Conservation (phyloP, 208 protist genomes). For the Novymonas esmeraldas region DNA sequence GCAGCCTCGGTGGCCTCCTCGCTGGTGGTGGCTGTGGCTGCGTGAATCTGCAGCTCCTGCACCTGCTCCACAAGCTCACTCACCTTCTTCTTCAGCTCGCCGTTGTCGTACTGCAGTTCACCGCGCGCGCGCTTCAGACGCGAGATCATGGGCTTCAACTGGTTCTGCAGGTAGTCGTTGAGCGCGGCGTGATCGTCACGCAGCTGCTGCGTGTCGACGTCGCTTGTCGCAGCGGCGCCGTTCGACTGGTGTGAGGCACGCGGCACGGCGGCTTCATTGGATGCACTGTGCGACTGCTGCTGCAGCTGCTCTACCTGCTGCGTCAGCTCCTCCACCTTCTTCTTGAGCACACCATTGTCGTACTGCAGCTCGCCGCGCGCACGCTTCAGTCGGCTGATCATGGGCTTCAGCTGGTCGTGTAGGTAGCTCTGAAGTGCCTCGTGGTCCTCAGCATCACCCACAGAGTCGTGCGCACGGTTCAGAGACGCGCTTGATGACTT, state of each 20-base stretch:
- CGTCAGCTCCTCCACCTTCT: constrained; percentile 14
- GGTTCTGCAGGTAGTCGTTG: constrained; percentile 8
- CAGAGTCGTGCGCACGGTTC: not conserved
- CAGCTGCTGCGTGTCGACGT: not conserved
- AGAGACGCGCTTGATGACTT: constrained; percentile 2
- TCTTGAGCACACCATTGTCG: constrained; percentile 27
- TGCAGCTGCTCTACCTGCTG: constrained; percentile 16
- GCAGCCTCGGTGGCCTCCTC: not conserved
- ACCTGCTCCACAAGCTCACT: constrained; percentile 19
- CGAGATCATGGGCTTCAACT: constrained; percentile 23
- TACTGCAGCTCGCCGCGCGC: constrained; percentile 29
- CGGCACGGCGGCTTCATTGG: too few species aligned
- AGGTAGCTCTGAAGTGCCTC: constrained; percentile 12
- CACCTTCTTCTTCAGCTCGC: constrained; percentile 12
- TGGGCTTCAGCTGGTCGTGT: constrained; percentile 22
- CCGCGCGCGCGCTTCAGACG: constrained; percentile 26
- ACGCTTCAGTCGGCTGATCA: constrained; percentile 19
- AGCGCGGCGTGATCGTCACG: constrained; percentile 12
- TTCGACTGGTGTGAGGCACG: too few species aligned
- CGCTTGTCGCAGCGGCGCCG: too few species aligned
- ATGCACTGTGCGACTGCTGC: constrained; percentile 1
- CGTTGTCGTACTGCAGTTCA: constrained; percentile 32
- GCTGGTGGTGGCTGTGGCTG: too few species aligned
- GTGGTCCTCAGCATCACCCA: constrained; percentile 14
- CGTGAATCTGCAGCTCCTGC: constrained; percentile 8